Evolutionary conservation across 2,329 filamentous ascomycete species (phyloP), one percentile per base, ranked within the genome.

Genomic region (Diaporthe nobilis): DNA sequence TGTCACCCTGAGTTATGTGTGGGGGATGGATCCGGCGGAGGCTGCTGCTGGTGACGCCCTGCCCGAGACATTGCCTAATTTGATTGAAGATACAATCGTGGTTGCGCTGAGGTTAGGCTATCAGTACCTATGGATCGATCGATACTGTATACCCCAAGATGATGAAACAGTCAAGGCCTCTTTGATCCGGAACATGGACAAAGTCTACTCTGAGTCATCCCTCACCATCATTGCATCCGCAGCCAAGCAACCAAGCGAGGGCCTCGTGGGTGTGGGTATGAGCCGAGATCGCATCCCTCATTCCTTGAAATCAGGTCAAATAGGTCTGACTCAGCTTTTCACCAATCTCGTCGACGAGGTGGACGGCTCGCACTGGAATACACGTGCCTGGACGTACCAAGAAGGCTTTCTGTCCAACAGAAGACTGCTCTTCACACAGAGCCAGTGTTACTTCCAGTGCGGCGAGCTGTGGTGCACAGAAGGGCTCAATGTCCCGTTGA

Each of bases 401-500:
- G 84, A 86, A 76, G 83, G 81, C 2, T 77, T 85, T 0, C 78
- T 85, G 5, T 82, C 84, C 15, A 78, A 82, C 13, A 81, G 84
- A 17, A 80, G 84, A 3, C 81, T 86, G 10, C 80, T 85, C 53
- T 86, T 86, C 47, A 85, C 84, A 7, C 80, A 83, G n/a, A 79
- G 82, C 47, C 83, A 85, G 73, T 83, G 84, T 80, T 85, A 84
- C 72, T 85, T 83, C 80, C 82, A 86, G 53, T 86, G 84, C 53
- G 57, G 58, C 22, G 55, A 75, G 42, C 25, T 63, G 5, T 73
- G 71, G 71, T 73, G 71, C 49, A 55, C 71, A 37, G 71, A 73
- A 15, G 71, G 58, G 7, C 58, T 73, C 9, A 65, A 42, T 9
- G 20, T 73, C 25, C 71, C 58, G 34, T 13, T 65, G 37, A 34